These are phyloP conservation scores for Artomyces pyxidatus DNA, from an alignment of 768 basidiomycete species.

Conservation along the genomic window DNA sequence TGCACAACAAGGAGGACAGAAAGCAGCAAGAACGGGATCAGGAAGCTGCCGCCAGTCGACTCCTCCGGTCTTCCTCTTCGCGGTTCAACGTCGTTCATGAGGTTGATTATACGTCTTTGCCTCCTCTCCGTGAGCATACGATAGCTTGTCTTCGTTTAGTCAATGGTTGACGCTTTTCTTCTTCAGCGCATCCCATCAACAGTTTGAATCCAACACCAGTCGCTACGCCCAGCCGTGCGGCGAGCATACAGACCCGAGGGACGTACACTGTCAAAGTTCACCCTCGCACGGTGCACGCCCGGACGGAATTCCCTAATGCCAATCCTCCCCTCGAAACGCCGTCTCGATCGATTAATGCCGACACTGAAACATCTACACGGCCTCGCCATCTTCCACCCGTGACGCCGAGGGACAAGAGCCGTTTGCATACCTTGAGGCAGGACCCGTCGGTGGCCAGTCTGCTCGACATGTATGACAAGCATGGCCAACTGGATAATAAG, in stretches of 20 bases:
- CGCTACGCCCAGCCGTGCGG: conserved; percentile 44
- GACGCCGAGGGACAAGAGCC: conserved; percentile 39
- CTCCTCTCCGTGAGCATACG: conserved; percentile 60
- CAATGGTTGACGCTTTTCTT: conserved; percentile 3
- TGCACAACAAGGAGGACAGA: conserved; percentile 2
- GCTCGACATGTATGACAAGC: conserved; percentile 63
- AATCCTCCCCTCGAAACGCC: conserved; percentile 33
- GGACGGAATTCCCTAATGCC: conserved; percentile 59
- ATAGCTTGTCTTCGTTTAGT: neutral
- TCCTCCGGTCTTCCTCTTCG: conserved; percentile 68
- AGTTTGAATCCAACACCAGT: conserved; percentile 40
- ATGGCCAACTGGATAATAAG: conserved; percentile 51
- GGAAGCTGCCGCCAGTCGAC: conserved; percentile 38
- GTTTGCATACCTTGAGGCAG: conserved; percentile 52
- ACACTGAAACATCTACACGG: conserved; percentile 15
- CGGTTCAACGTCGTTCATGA: conserved; percentile 52
- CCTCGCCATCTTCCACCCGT: conserved; percentile 27
- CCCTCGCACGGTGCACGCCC: conserved; percentile 48
- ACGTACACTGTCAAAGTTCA: conserved; percentile 72
- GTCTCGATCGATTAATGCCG: conserved; percentile 17
- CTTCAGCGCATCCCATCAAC: conserved; percentile 52
- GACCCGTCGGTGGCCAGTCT: conserved; percentile 77
- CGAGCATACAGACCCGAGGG: conserved; percentile 43
- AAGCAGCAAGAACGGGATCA: conserved; percentile 37
- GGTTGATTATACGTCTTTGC: conserved; percentile 47